phyloP scores from a whole-genome alignment of 177 flowering plant genomes.

The Vitis hybrid region DNA sequence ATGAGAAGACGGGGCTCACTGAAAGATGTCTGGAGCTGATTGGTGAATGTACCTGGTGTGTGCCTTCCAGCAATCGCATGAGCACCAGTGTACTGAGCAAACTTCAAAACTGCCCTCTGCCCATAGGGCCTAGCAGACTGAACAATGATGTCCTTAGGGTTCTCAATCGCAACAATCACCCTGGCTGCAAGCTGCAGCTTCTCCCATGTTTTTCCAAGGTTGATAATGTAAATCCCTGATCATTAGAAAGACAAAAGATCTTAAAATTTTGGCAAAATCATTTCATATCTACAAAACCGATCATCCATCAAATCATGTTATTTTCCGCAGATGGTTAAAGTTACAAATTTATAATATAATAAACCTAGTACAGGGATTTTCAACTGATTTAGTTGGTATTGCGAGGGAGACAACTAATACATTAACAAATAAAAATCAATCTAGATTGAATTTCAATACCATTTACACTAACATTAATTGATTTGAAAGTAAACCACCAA shows the following conservation, averaged over 20 bases:
- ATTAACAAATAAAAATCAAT: too few relatives aligned
- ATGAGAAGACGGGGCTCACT: slow-evolving; percentile 85
- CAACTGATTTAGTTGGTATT: too few relatives aligned
- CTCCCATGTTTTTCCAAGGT: slow-evolving; percentile 92
- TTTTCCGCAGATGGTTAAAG: too few relatives aligned
- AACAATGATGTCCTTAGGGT: slow-evolving; percentile 87
- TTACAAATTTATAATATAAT: too few relatives aligned
- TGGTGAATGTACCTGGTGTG: slow-evolving; percentile 95
- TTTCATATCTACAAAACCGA: too few relatives aligned
- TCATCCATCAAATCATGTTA: too few relatives aligned
- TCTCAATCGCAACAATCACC: slow-evolving; percentile 80
- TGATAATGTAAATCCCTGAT: slow-evolving; percentile 74
- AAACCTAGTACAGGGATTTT: too few relatives aligned
- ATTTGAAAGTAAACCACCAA: too few relatives aligned
- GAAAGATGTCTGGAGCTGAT: slow-evolving; percentile 86
- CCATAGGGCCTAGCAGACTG: slow-evolving; percentile 97
- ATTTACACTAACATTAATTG: too few relatives aligned
- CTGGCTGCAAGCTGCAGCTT: slow-evolving; percentile 87
- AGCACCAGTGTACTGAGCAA: slow-evolving; percentile 86
- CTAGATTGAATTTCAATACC: too few relatives aligned
- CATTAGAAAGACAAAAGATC: neutral
- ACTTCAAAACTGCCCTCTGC: slow-evolving; percentile 87
- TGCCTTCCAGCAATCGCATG: slow-evolving; percentile 92
- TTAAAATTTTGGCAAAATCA: too few relatives aligned
- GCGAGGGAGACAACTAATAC: too few relatives aligned